These are phyloP conservation scores for Lodderomyces pseudojiufengensis DNA, from an alignment of 1,139 yeast genomes.

Conservation along the genomic window DNA sequence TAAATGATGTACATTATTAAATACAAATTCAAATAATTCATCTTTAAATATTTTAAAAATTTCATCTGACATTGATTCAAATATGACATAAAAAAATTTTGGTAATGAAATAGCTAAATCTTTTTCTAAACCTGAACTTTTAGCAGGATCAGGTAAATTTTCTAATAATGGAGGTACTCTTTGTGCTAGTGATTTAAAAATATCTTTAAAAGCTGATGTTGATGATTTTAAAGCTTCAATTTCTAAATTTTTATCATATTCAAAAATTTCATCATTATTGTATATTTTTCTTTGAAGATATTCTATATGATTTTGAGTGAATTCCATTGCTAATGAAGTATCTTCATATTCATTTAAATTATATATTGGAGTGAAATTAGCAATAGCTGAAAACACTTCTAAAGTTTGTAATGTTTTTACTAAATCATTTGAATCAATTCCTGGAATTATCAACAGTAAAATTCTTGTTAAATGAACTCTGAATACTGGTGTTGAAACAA, in stretches of 20 bases:
- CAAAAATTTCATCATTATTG: slow-evolving; percentile 17
- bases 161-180: slow-evolving; percentile 67
- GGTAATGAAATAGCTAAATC: slow-evolving; percentile 57
- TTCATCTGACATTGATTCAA: slow-evolving; percentile 69
- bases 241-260: slow-evolving; percentile 44
- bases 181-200: slow-evolving; percentile 55
- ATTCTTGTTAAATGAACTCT: slow-evolving; percentile 79
- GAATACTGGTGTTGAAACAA: slow-evolving; percentile 62
- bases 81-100: slow-evolving; percentile 61
- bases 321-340: slow-evolving; percentile 63
- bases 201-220: slow-evolving; percentile 63
- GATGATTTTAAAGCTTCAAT: slow-evolving; percentile 67
- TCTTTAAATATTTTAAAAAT: slow-evolving; percentile 52
- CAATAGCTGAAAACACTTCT: slow-evolving; percentile 66
- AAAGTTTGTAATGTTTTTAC: slow-evolving; percentile 68
- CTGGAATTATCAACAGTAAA: slow-evolving; percentile 67
- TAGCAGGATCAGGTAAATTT: slow-evolving; percentile 65
- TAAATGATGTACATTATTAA: slow-evolving; percentile 59
- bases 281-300: slow-evolving; percentile 40
- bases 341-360: slow-evolving; percentile 50
- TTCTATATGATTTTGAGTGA: slow-evolving; percentile 62
- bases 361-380: slow-evolving; percentile 69
- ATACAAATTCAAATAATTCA: slow-evolving; percentile 52
- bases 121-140: slow-evolving; percentile 46
- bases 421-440: slow-evolving; percentile 86